phyloP scores from a whole-genome alignment of 208 protist species.

The Balamuthia mandrillaris region DNA sequence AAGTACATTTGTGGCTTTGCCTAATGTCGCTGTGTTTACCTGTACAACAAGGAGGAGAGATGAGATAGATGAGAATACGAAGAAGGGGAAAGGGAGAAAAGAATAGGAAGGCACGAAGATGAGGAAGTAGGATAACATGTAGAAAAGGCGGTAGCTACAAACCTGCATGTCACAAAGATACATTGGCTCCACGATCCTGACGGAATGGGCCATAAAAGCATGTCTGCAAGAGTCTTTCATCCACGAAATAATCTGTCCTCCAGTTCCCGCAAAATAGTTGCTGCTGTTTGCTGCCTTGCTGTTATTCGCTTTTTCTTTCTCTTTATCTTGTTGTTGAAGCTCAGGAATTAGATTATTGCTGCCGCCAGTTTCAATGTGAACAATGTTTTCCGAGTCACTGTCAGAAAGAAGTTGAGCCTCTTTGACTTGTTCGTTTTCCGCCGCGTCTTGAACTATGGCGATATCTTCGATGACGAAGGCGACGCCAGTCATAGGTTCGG shows the following conservation, averaged over 20 bases:
- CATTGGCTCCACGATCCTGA: slow-evolving; percentile 15
- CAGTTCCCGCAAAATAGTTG: not conserved
- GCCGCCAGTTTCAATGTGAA: not conserved
- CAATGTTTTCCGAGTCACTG: not conserved
- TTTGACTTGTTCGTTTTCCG: no score
- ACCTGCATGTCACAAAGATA: slow-evolving; percentile 29
- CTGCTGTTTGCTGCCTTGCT: not conserved
- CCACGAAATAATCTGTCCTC: slow-evolving; percentile 2
- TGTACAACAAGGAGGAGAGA: no score
- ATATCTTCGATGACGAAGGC: slow-evolving; percentile 53
- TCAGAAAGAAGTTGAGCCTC: no score
- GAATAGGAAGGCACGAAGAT: no score
- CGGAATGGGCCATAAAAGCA: not conserved
- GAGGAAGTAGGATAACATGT: no score
- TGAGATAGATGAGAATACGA: no score
- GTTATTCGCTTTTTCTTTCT: no score
- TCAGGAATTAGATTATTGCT: no score
- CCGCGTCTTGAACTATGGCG: not conserved
- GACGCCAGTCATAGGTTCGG: slow-evolving; percentile 93
- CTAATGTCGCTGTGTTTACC: slow-evolving; percentile 74
- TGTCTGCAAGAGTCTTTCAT: not conserved
- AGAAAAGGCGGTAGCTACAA: no score
- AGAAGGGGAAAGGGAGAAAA: no score
- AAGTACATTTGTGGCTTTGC: slow-evolving; percentile 68
- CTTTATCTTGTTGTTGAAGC: no score